Percentiles rank a stretch among this genome's conserved stretches.
phyloP scores from a whole-genome alignment of 257 asterid genomes.

The Galeopsis tetrahit region DNA sequence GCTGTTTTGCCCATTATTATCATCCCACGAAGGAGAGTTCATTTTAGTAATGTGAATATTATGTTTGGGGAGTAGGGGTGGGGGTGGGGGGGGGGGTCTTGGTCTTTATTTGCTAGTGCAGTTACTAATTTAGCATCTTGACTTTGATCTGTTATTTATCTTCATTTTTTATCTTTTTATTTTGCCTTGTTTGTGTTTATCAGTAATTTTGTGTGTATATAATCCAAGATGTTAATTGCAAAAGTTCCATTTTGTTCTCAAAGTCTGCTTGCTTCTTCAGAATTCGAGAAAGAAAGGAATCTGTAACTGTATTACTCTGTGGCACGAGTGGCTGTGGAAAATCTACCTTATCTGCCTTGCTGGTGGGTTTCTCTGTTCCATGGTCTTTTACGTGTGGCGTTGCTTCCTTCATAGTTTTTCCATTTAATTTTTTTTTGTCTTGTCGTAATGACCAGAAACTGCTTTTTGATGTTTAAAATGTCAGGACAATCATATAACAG shows the following conservation, averaged over 20 bases:
- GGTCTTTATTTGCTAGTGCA: not conserved
- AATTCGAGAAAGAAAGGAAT: conserved; percentile 91
- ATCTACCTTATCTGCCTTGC: conserved; percentile 98
- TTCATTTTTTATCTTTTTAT: not conserved
- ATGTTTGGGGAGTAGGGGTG: not conserved
- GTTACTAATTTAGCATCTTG: not conserved
- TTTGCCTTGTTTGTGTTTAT: conserved; percentile 20
- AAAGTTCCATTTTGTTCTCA: conserved; percentile 19
- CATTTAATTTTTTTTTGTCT: conserved; percentile 5
- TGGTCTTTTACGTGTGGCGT: conserved; percentile 11
- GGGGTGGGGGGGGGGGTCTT: not conserved
- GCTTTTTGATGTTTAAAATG: not conserved
- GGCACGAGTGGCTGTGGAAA: conserved; percentile 99
- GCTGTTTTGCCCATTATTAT: conserved; percentile 24
- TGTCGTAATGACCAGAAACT: conserved; percentile 13
- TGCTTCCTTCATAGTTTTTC: conserved; percentile 1
- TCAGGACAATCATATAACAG: conserved; percentile 2
- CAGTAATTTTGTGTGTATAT: not conserved
- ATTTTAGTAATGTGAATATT: conserved; percentile 4
- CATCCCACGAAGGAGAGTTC: not conserved
- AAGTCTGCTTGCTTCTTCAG: conserved; percentile 49
- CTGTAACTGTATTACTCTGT: conserved; percentile 85
- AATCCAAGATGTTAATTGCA: conserved; percentile 13
- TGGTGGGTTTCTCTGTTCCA: conserved; percentile 57
- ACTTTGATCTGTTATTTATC: not conserved